phyloP scores from a whole-genome alignment of 805 yeast species.

The Ogataea chonburiensis region DNA sequence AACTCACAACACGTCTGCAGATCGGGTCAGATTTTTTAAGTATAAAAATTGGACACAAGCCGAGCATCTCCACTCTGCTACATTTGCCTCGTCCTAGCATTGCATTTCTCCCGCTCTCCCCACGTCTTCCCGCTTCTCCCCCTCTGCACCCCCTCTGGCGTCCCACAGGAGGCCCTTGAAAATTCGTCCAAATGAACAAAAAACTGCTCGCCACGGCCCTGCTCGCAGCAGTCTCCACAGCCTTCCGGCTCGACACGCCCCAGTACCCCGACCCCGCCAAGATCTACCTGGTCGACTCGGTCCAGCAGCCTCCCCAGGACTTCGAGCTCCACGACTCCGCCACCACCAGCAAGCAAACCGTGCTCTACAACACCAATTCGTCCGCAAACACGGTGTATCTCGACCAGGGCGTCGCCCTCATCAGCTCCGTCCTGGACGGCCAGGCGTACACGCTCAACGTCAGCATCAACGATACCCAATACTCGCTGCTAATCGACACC shows the following conservation, averaged over 20 bases:
- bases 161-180: conserved; percentile 1
- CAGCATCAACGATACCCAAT: conserved; percentile 40
- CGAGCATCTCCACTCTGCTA: too few relatives aligned
- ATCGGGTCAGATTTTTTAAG: conserved; percentile 3
- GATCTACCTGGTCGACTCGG: conserved; percentile 21
- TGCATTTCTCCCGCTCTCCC: too few relatives aligned
- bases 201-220: conserved; percentile 3
- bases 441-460: conserved; percentile 41
- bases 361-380: conserved; percentile 5
- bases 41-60: too few relatives aligned
- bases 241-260: conserved; percentile 9
- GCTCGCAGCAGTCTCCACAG: conserved; percentile 3
- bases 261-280: conserved; percentile 14
- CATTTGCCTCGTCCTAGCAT: too few relatives aligned
- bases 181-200: background rate
- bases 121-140: background rate
- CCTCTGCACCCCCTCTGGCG: background rate
- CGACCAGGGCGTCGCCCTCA: conserved; percentile 26
- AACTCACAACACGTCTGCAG: conserved; percentile 11
- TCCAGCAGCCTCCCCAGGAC: conserved; percentile 10
- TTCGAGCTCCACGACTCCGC: background rate
- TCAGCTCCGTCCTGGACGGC: conserved; percentile 26
- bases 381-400: conserved; percentile 8
- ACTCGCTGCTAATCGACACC: conserved; percentile 58
- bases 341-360: conserved; percentile 8